Evolutionary conservation across 2,329 filamentous ascomycete species (phyloP), one percentile per base, ranked within the genome.

Genomic region (Ambrosiella xylebori): DNA sequence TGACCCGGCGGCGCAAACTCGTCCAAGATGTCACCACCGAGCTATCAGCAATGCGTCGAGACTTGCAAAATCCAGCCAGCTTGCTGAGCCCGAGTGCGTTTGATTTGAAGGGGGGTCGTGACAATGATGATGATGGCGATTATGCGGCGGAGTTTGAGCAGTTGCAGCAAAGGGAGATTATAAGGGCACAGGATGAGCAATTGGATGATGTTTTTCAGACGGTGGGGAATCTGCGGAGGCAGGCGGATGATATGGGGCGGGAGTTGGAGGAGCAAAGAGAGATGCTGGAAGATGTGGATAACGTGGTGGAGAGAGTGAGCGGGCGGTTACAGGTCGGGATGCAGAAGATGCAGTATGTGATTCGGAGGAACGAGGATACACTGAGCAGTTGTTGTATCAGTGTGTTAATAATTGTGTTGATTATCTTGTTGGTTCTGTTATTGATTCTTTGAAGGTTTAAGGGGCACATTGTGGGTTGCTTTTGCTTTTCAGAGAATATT

Each of bases 191-290:
- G 74, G 93, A 98, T 68, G 78, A 90, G 71, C 86, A 93, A 65
- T 77, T 98, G 1, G 91, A 97, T 67, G 87, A 86, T 13, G 91
- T 98, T 52, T 95, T 94, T 68, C 81, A 84, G 63, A 97, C 91
- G 0, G 93, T 98, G 27, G 91, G 90, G 1, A 96, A 89, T 67
- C 71, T 98, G 67, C 77, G 91, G 58, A 78, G 85, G 67, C 93
- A 97, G 75, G 94, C 93, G 1, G 84, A 94, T 70, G 87, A 89
- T 64, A 98, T 98, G 91, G 91, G 93, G 1, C 77, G 91, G 59
- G 93, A 98, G 73, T 75, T 98, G 51, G 94, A 96, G 71, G 93
- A 98, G 73, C 93, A 98, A 75, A 79, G 78, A 19, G 87, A 89
- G 69, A 85, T 97, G 79, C 76, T 98, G 59, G 84, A 93, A 62